Percentiles rank a stretch among this genome's conserved stretches.
These are phyloP conservation scores for Vitis hybrid DNA, from an alignment of 177 flowering plant genomes.

Conservation along the genomic window DNA sequence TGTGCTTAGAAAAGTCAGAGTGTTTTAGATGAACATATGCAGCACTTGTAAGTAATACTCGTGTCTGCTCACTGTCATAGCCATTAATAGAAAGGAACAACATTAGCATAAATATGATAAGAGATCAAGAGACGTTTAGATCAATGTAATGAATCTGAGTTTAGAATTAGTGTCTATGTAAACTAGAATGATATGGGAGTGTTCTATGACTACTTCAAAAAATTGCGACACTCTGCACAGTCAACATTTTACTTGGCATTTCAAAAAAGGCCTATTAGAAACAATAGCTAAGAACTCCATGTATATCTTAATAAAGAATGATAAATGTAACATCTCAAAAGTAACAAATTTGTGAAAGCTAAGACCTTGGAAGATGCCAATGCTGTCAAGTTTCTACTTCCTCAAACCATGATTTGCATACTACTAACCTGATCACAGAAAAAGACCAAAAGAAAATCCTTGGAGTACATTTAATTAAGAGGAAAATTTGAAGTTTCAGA, in stretches of 20 bases:
- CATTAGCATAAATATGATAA: not conserved
- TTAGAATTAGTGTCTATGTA: not conserved
- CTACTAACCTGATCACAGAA: not conserved
- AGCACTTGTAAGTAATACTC: constrained; percentile 59
- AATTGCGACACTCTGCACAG: not conserved
- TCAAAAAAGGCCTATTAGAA: no score
- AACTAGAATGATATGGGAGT: not conserved
- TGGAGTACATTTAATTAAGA: not conserved
- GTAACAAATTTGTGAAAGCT: no score
- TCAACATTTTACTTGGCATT: no score
- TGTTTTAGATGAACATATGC: constrained; percentile 78
- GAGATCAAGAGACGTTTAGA: not conserved
- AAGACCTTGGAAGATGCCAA: not conserved
- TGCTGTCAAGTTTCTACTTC: not conserved
- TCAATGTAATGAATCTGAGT: not conserved
- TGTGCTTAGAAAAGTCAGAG: constrained; percentile 59
- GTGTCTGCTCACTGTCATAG: constrained; percentile 59
- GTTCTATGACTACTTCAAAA: not conserved
- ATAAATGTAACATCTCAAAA: no score
- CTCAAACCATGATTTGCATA: not conserved
- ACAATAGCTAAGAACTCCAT: no score
- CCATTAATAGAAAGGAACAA: constrained; percentile 8
- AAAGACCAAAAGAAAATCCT: not conserved
- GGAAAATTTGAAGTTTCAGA: not conserved
- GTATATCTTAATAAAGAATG: no score